phyloP scores from a whole-genome alignment of 2,329 filamentous ascomycete species.

The Aspergillus carbonarius region DNA sequence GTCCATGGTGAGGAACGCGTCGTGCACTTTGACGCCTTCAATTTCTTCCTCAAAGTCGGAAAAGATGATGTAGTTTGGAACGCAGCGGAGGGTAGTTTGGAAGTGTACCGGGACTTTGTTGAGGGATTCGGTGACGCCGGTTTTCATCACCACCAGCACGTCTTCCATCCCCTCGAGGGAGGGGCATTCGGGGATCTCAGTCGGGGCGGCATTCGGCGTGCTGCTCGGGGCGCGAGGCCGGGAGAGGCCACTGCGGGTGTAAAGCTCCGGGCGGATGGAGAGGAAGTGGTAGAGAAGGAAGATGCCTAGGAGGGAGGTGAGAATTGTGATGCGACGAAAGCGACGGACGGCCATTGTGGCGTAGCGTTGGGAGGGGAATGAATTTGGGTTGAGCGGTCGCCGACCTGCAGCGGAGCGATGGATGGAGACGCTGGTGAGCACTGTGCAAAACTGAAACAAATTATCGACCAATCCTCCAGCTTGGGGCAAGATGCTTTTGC shows the following conservation, averaged over 20 bases:
- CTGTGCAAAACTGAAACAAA: not conserved
- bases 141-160: conserved; percentile 58
- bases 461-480: conserved; percentile 11
- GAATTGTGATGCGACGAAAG: conserved; percentile 40
- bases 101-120: conserved; percentile 58
- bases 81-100: conserved; percentile 55
- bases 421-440: not conserved
- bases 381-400: not conserved
- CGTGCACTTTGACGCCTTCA: conserved; percentile 50
- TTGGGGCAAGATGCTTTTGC: conserved; percentile 2
- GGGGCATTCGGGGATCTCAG: conserved; percentile 25
- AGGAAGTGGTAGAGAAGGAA: conserved; percentile 59
- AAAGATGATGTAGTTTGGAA: conserved; percentile 57
- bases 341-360: conserved; percentile 13
- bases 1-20: conserved; percentile 50
- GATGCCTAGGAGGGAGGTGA: conserved; percentile 58
- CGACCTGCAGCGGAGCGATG: conserved; percentile 5
- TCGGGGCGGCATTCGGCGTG: not conserved
- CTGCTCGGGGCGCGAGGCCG: not conserved
- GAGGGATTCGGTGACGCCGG: conserved; percentile 57
- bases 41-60: conserved; percentile 58
- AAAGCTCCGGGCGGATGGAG: conserved; percentile 60
- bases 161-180: conserved; percentile 48
- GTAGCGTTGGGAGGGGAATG: conserved; percentile 4
- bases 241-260: conserved; percentile 34